Conservation (phyloP, 495 filamentous ascomycete species). For the Talaromyces proteolyticus region DNA sequence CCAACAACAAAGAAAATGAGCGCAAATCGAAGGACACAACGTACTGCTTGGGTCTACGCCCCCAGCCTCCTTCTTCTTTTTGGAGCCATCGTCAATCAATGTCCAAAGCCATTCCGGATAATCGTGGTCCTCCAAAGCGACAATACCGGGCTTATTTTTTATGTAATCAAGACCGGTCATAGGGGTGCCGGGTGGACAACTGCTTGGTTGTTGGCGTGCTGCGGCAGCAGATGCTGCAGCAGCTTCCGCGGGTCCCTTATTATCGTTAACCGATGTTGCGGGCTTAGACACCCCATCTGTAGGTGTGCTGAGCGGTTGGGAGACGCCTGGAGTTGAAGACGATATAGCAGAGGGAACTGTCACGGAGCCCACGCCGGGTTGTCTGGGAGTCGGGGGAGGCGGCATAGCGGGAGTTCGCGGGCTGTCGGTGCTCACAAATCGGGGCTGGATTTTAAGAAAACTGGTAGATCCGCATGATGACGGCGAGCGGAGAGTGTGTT, state of each 20-base stretch:
- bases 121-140: constrained; percentile 75
- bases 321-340: constrained; percentile 39
- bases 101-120: constrained; percentile 93
- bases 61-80: constrained; percentile 28
- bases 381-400: constrained; percentile 48
- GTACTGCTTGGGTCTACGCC: constrained; percentile 54
- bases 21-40: constrained; percentile 19
- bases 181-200: constrained; percentile 61
- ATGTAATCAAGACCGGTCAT: constrained; percentile 82
- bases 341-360: constrained; percentile 28
- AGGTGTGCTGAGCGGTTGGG: constrained; percentile 39
- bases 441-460: constrained; percentile 27
- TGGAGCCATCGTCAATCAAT: constrained; percentile 52
- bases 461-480: constrained; percentile 23
- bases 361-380: constrained; percentile 31
- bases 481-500: constrained; percentile 22
- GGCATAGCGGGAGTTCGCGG: constrained; percentile 41
- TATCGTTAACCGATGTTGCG: constrained; percentile 14
- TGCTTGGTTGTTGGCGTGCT: constrained; percentile 34
- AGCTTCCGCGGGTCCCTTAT: background rate
- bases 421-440: constrained; percentile 32
- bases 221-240: constrained; percentile 6
- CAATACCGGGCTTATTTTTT: constrained; percentile 64
- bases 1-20: background rate
- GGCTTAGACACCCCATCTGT: constrained; percentile 24